Percentiles rank a stretch among this genome's conserved stretches.
Conservation (phyloP, 495 filamentous ascomycete genomes). For the Copromyces sp. region DNA sequence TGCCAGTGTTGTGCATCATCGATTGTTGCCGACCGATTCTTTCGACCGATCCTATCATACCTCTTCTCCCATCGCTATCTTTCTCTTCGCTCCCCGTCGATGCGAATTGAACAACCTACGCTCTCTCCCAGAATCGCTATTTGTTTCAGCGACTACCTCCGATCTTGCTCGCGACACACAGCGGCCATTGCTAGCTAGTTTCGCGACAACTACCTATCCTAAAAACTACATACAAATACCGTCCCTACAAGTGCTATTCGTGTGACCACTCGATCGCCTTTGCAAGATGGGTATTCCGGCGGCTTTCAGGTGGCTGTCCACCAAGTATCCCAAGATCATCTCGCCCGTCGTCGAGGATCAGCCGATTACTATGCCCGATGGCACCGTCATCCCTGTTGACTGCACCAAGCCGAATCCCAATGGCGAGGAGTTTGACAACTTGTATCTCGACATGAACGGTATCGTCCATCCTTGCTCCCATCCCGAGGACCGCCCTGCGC, state of each 20-base stretch:
- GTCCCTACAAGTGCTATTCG: background rate
- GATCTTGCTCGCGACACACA: background rate
- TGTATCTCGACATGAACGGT: slow-evolving; percentile 99
- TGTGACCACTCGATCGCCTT: slow-evolving; percentile 1
- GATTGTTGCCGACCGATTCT: background rate
- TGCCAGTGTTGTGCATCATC: background rate
- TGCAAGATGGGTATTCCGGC: slow-evolving; percentile 86
- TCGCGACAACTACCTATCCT: background rate
- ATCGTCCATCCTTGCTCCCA: slow-evolving; percentile 99
- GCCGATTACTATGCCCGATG: slow-evolving; percentile 64
- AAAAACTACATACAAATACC: background rate
- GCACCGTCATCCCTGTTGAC: slow-evolving; percentile 73
- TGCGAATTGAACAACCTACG: background rate
- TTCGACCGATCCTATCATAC: background rate
- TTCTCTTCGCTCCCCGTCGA: background rate
- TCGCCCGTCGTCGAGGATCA: slow-evolving; percentile 80
- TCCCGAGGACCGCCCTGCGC: slow-evolving; percentile 84
- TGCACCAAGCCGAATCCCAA: slow-evolving; percentile 83
- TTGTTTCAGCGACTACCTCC: background rate
- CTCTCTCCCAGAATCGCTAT: background rate
- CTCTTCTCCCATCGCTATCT: background rate
- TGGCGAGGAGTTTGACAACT: slow-evolving; percentile 93
- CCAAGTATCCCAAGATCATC: slow-evolving; percentile 95
- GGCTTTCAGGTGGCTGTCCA: slow-evolving; percentile 85
- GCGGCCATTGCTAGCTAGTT: background rate